Evolutionary conservation across 2,329 filamentous ascomycete species (phyloP), one percentile per base, ranked within the genome.

Genomic region (Fusarium neocosmosporiellum): DNA sequence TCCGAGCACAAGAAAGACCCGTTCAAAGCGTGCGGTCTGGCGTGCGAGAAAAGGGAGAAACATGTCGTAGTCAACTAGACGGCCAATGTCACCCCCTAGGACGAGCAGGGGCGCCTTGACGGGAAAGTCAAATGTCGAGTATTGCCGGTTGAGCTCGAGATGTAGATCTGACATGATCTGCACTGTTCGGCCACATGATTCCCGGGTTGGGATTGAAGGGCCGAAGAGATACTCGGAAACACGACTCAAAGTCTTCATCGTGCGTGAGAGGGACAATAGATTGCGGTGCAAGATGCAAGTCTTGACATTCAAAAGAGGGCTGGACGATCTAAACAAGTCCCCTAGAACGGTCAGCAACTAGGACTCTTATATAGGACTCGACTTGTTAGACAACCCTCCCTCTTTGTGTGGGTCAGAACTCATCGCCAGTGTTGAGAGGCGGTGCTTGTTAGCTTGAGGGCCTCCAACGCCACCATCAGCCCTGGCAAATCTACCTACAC

Each of bases 71-170:
- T 88, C 83, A 61, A 81, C 75, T 6, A 89, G 81, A 4, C 84
- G 82, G 4, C 88, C 88, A 29, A 88, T 83, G 66, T 89, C 87
- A 16, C 88, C 87, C 2, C 81, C 84, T 0, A 88, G 80, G 37
- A 88, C 74, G 16, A 89, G 82, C 66, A 81, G 81, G 0, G 84
- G 83, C 2, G 83, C 83, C 9, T 79, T 77, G 5, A 75, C 81
- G 1, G 82, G 80, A 43, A 88, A 84, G 8, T 79, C 78, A 66
- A 82, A 88, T 7, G 79, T 77, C 8, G 74, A 66, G 67, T 87
- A 87, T 65, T 86, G 83, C 36, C 83, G 75, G 43, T 81, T 80
- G 34, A 85, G 75, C 65, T 88, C 85, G 6, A 88, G 83, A 74
- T 88, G 86, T 5, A 88, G 79, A 70, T 89, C 86, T 1, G 87